A percentile compares a stretch with the other conserved stretches of the same genome.
Evolutionary conservation across 2,329 filamentous ascomycete genomes (phyloP).

Genomic region (Fusarium sp.): DNA sequence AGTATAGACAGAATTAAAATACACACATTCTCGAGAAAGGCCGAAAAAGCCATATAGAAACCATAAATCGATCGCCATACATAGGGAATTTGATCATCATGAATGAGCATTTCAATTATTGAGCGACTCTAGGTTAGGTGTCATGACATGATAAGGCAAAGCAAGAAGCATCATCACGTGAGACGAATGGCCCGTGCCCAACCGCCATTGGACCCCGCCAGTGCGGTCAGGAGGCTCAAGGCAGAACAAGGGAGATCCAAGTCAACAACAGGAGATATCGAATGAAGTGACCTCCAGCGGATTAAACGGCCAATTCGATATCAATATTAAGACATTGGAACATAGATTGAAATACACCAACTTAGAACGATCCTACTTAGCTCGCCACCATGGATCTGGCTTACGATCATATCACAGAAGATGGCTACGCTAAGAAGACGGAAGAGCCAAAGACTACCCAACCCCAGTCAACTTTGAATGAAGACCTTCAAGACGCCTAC

Average conservation of each 20-base stretch:
- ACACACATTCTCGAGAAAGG: no score
- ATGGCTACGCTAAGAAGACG: conserved; percentile 70
- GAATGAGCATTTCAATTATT: not conserved
- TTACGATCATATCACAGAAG: conserved; percentile 96
- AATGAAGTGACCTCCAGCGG: conserved; percentile 19
- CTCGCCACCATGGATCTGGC: conserved; percentile 83
- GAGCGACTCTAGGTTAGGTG: not conserved
- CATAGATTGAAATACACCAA: conserved; percentile 12
- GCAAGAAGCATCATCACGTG: conserved; percentile 34
- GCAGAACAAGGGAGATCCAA: conserved; percentile 26
- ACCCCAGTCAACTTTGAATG: conserved; percentile 74
- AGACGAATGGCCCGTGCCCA: conserved; percentile 33
- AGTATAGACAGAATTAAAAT: not conserved
- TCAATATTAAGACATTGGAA: not conserved
- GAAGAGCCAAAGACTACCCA: conserved; percentile 62
- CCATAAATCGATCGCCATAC: no score
- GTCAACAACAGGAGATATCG: conserved; percentile 32
- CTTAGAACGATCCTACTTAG: conserved; percentile 2
- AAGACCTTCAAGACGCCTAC: conserved; percentile 94
- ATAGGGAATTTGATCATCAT: not conserved
- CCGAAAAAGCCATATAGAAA: not conserved
- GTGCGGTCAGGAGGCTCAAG: conserved; percentile 43
- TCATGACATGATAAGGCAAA: not conserved
- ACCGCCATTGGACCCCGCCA: conserved; percentile 38
- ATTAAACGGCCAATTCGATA: conserved; percentile 7